Evolutionary conservation across 2,329 filamentous ascomycete genomes (phyloP), one percentile per base, ranked within the genome.

Genomic region (Arthrobotrys iridis): DNA sequence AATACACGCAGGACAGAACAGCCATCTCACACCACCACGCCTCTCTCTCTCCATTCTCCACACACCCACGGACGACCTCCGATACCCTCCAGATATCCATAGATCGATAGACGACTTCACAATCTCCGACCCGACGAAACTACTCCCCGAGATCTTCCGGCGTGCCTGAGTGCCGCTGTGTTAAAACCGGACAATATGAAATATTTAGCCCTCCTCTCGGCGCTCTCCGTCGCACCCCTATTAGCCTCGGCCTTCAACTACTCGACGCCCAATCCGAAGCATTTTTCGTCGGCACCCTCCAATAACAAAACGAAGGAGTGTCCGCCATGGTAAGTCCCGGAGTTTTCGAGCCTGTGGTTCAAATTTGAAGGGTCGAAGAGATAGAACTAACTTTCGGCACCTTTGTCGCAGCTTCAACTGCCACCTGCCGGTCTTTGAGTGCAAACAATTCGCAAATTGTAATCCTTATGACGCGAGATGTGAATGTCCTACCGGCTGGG

Each of bases 391-490:
- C 57, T 80, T 81, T 10, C 4, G 18, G 26, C 33, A 4, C 10
- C 79, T 83, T 30, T 85, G 79, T 70, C 80, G 79, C 78, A 94
- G 95, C 85, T 99, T 99, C 87, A 98, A 99, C 87, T 99, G 95
- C 84, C 91, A 97, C 71, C 88, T 99, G 13, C 93, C 95, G 26
- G 92, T 92, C 77, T 96, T 97, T 82, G 89, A 89, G 77, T 99
- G 95, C 82, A 89, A 92, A 77, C 95, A 99, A 83, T 99, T 91
- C 81, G 91, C 93, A 35, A 86, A 89, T 33, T 99, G 95, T 83
- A 96, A 95, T 82, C 88, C 90, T 80, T 93, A 89, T 80, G 96
- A 93, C 80, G 95, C 95, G 57, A 93, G 96, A 85, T 99, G 95
- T 83, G 87, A 90, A 73, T 99, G 95, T 82, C 93, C 94, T 6